Percentiles rank a stretch among this genome's conserved stretches.
phyloP scores from a whole-genome alignment of 306 rosid genomes.

The Amphicarpaea edgeworthii region DNA sequence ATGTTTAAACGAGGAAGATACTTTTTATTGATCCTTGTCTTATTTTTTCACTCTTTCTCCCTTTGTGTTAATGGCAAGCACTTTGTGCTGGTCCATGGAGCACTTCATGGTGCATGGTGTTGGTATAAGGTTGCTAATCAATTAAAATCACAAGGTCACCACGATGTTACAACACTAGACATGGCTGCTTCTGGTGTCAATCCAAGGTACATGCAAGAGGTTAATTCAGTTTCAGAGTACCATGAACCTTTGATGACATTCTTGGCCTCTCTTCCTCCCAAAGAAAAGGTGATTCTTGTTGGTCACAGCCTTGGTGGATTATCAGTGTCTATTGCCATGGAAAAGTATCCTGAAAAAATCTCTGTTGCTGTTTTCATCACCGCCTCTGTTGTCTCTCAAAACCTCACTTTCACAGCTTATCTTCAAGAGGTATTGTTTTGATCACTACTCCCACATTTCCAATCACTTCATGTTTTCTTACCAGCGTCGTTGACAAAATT shows the following conservation, averaged over 20 bases:
- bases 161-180: constrained; percentile 53
- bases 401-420: neutral
- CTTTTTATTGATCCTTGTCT: neutral
- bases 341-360: constrained; percentile 2
- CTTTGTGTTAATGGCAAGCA: constrained; percentile 22
- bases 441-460: neutral
- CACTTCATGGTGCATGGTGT: constrained; percentile 61
- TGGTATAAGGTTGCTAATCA: constrained; percentile 57
- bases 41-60: neutral
- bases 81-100: constrained; percentile 58
- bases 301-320: constrained; percentile 32
- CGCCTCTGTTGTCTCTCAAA: neutral
- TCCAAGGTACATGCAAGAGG: constrained; percentile 43
- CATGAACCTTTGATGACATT: constrained; percentile 18
- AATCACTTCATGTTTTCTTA: too few species aligned
- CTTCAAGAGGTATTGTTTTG: neutral
- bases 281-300: constrained; percentile 17
- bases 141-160: constrained; percentile 48
- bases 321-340: constrained; percentile 23
- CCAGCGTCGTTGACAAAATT: too few species aligned
- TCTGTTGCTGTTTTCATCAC: constrained; percentile 19
- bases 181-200: constrained; percentile 54
- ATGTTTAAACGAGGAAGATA: neutral
- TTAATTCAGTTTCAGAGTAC: constrained; percentile 32
- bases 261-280: constrained; percentile 6